Percentiles rank a stretch among this genome's conserved stretches.
These are phyloP conservation scores for Boletus insuetus DNA, from an alignment of 768 basidiomycete genomes.

Conservation along the genomic window DNA sequence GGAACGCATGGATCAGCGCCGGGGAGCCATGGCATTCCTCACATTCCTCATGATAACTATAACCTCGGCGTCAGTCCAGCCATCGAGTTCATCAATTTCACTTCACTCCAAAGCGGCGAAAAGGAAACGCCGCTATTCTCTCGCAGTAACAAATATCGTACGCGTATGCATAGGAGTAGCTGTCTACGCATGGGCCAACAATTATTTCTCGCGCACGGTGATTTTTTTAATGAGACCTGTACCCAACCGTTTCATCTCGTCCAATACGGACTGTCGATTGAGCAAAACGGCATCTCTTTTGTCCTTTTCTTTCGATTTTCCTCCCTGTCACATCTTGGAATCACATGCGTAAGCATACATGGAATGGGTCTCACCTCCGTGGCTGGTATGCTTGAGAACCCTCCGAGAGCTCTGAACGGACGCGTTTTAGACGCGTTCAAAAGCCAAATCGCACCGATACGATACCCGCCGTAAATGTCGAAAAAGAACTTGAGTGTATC, in stretches of 20 bases:
- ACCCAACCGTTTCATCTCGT: conserved; percentile 81
- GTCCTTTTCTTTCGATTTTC: conserved; percentile 42
- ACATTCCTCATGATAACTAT: conserved; percentile 31
- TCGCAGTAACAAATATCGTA: background rate
- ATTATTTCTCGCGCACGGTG: conserved; percentile 10
- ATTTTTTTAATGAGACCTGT: conserved; percentile 59
- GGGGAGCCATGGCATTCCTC: conserved; percentile 25
- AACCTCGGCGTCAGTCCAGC: conserved; percentile 37
- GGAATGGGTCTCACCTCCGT: conserved; percentile 29
- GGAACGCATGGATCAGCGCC: conserved; percentile 33
- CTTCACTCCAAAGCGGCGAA: no score
- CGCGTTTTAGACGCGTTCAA: conserved; percentile 54
- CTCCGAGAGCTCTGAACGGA: conserved; percentile 78
- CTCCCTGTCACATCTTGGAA: conserved; percentile 15
- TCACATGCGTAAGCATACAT: background rate
- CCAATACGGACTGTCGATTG: conserved; percentile 64
- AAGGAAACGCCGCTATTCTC: no score
- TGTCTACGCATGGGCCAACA: background rate
- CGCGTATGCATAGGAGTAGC: background rate
- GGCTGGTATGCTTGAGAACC: conserved; percentile 71
- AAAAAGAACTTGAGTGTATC: conserved; percentile 83
- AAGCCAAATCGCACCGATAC: conserved; percentile 87
- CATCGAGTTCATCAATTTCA: conserved; percentile 3
- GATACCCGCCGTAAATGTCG: conserved; percentile 75
- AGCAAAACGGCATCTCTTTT: conserved; percentile 55